Base-by-base conservation (phyloP, 2,329 filamentous ascomycete species). In the Xylaria sp. region DNA sequence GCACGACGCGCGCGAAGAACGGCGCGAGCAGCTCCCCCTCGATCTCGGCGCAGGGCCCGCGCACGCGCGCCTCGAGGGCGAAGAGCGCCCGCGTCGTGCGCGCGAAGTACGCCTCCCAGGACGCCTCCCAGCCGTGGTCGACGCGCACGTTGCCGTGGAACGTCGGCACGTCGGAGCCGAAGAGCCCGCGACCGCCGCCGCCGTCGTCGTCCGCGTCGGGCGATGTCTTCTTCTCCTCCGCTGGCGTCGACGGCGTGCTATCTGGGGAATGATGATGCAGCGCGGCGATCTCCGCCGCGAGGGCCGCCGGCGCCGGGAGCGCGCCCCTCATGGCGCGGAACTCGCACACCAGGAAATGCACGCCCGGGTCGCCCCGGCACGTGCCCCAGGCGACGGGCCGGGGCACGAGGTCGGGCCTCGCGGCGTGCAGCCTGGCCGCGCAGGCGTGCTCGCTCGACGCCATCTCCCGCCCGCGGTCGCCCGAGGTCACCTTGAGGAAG, bases 1-100 rank as follows among this genome's bases (percentile, higher is more conserved):
- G 74, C 29, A 77, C 70, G 4, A 76, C 72, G 39, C 68, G 54
- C 17, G 56, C 49, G 39, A 63, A 62, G 48, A 63, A 60, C 8
- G 53, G 50, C 18, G 20, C 1, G 21, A 49, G 39, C 46, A 62
- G 45, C 13, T 19, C 17, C 6, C 24, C 9, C 9, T 18, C 21
- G 17, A 60, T 54, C 22, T 54, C 59, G 4, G 48, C 26, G 29
- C 46, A 42, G 2, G 50, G 21, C 8, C 61, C 61, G 46, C 45
- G 48, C 13, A 38, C 41, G 11, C 39, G 34, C 26, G 34, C 24
- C 48, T 63, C 61, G 4, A 55, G 38, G n/a, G 46, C 42, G 9
- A 63, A 51, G 16, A 63, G 47, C 29, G n/a, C 29, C 44, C 47
- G 45, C 21, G 55, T 63, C 24, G 59, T 57, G 20, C 53, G 47